Evolutionary conservation across 2,329 filamentous ascomycete genomes (phyloP), one percentile per base, ranked within the genome.

Genomic region (Gaeumannomyces sp.): DNA sequence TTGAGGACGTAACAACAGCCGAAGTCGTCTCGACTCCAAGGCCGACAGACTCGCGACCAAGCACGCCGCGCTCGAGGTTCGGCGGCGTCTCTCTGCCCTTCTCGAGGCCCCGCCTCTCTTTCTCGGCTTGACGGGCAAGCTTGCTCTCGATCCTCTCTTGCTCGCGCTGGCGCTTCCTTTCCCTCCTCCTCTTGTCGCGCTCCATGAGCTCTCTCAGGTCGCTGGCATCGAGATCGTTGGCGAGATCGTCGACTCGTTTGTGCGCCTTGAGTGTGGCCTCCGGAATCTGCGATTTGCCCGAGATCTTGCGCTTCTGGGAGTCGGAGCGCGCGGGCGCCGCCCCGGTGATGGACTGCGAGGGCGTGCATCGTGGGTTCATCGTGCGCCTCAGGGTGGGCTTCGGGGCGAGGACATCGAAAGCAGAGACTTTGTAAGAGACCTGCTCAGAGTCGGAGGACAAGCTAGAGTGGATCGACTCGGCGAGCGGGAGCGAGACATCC

Each of bases 201-300:
- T 99, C 95, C 85, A 99, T 89, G 35, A 98, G 81, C 73, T 96
- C 91, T 66, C 94, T 85, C 56, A 99, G 76, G 70, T 92, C 93
- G 63, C 89, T 86, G 4, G 95, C 90, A 76, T 92, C 92, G 64
- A 99, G 81, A 66, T 91, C 89, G 73, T 98, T 91, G 28, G 93
- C 95, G 59, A 98, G 77, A 76, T 90, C 78, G 77, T 91, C 77
- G 73, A 90, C 76, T 71, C 86, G 77, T 76, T 89, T 87, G 70
- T 85, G 85, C 3, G 83, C 83, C 68, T 82, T 86, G 33, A 88
- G 72, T 0, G 79, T 81, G 53, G 86, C 87, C 67, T 91, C 86
- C 0, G 85, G 81, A 22, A 88, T 85, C n/a, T 82, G 76, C 69
- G 80, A 75, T 45, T 79, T 74, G 67, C 83, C 76, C 68, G 81